phyloP scores from a whole-genome alignment of 2,329 filamentous ascomycete species.

The Incumbomyces delicatus region DNA sequence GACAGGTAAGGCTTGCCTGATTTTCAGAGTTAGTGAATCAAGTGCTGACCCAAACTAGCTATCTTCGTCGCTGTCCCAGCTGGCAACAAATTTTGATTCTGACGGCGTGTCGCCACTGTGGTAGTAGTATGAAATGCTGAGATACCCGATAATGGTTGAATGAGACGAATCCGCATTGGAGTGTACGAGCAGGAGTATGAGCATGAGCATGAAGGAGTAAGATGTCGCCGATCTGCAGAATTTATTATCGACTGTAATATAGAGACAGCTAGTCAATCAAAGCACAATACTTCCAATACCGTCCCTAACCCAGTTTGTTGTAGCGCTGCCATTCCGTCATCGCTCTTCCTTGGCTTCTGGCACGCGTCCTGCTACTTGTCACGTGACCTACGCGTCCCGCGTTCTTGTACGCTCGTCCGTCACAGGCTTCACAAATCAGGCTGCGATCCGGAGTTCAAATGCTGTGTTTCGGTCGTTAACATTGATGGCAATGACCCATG shows the following conservation, averaged over 20 bases:
- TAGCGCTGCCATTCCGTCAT: too few species aligned
- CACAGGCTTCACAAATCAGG: too few species aligned
- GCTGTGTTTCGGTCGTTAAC: too few species aligned
- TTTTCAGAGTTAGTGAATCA: conserved; percentile 37
- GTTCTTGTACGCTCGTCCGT: too few species aligned
- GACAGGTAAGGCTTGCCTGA: conserved; percentile 57
- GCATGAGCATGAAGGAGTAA: not conserved
- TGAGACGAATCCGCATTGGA: not conserved
- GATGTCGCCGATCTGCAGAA: not conserved
- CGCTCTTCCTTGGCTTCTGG: too few species aligned
- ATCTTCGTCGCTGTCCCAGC: conserved; percentile 5
- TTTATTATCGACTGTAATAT: not conserved
- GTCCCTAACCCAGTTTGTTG: too few species aligned
- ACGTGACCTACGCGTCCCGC: too few species aligned
- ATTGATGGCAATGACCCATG: conserved; percentile 7
- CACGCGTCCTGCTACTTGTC: too few species aligned
- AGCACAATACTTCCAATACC: too few species aligned
- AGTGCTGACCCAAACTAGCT: not conserved
- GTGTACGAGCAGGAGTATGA: too few species aligned
- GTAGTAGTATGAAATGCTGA: not conserved
- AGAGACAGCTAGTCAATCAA: not conserved
- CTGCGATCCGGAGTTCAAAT: too few species aligned
- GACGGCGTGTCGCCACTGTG: not conserved
- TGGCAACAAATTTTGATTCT: conserved; percentile 44
- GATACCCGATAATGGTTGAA: conserved; percentile 6